Conservation (phyloP, 2,329 filamentous ascomycete genomes). For the Clonostachys byssicola region DNA sequence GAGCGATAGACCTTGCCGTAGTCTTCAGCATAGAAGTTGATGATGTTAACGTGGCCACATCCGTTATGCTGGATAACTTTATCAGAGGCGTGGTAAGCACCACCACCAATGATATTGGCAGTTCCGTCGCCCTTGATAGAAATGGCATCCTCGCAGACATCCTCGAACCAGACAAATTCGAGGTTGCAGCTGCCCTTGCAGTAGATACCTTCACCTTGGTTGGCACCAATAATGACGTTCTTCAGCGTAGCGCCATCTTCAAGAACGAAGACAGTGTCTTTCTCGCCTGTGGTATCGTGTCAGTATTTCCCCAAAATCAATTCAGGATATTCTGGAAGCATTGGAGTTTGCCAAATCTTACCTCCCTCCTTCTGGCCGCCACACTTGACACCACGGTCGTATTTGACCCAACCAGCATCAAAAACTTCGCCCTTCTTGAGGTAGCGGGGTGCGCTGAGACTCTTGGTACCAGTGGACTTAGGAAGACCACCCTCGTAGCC, state of each 20-base stretch:
- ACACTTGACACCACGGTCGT: constrained; percentile 24
- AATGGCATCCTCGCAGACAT: constrained; percentile 26
- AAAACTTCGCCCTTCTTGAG: constrained; percentile 14
- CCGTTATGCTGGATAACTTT: constrained; percentile 28
- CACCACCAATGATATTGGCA: constrained; percentile 18
- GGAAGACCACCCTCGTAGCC: constrained; percentile 17
- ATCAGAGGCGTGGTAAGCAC: constrained; percentile 21
- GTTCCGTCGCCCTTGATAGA: not conserved
- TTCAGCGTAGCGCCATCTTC: constrained; percentile 41
- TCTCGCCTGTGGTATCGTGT: not conserved
- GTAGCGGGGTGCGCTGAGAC: constrained; percentile 20
- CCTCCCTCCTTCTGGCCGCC: constrained; percentile 10
- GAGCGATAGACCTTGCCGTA: constrained; percentile 42
- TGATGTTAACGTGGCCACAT: constrained; percentile 17
- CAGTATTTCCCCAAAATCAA: not conserved
- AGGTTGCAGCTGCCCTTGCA: constrained; percentile 38
- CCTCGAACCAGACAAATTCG: constrained; percentile 30
- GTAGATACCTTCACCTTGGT: constrained; percentile 44
- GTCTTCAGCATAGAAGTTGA: constrained; percentile 30
- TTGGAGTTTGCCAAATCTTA: not conserved
- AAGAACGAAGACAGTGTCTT: constrained; percentile 44
- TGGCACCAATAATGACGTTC: constrained; percentile 47
- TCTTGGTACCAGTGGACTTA: constrained; percentile 10
- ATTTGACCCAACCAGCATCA: constrained; percentile 21
- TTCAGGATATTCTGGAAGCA: not conserved